A percentile compares a stretch with the other conserved stretches of the same genome.
These are phyloP conservation scores for Echites panduratus DNA, from an alignment of 257 asterid species.

Conservation along the genomic window DNA sequence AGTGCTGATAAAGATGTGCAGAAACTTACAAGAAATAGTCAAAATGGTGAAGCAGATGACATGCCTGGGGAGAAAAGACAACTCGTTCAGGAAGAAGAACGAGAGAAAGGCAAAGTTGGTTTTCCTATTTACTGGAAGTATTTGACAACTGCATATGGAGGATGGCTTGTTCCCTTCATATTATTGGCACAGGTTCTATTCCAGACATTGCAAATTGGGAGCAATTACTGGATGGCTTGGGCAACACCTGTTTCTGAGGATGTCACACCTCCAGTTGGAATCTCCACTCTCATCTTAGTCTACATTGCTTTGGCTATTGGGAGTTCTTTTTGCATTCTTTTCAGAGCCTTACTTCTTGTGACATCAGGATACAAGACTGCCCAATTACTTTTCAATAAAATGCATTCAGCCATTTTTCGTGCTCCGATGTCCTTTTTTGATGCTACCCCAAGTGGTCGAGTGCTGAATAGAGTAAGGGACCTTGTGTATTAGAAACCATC, in stretches of 20 bases:
- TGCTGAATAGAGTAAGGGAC: conserved; percentile 66
- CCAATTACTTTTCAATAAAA: conserved; percentile 55
- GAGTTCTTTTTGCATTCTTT: conserved; percentile 60
- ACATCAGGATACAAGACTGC: conserved; percentile 72
- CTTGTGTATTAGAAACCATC: not conserved
- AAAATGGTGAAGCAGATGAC: conserved; percentile 30
- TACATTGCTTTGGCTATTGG: conserved; percentile 61
- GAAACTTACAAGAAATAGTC: conserved; percentile 28
- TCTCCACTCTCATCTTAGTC: conserved; percentile 65
- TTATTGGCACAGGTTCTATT: conserved; percentile 57
- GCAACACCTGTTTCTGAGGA: conserved; percentile 82
- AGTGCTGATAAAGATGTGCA: conserved; percentile 21
- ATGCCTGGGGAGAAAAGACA: conserved; percentile 39
- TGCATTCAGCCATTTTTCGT: conserved; percentile 69
- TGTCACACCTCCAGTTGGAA: conserved; percentile 47
- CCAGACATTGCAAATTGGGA: conserved; percentile 72
- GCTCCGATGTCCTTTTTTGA: conserved; percentile 98
- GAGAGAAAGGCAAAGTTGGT: conserved; percentile 83
- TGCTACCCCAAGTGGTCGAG: conserved; percentile 94
- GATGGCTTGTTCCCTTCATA: conserved; percentile 74
- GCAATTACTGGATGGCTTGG: conserved; percentile 99
- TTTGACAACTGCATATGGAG: conserved; percentile 73
- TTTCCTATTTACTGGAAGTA: conserved; percentile 76
- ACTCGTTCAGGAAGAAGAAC: conserved; percentile 90
- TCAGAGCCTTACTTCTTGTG: conserved; percentile 48